Conservation (phyloP, 768 basidiomycete species). For the Agaricus bisporus region DNA sequence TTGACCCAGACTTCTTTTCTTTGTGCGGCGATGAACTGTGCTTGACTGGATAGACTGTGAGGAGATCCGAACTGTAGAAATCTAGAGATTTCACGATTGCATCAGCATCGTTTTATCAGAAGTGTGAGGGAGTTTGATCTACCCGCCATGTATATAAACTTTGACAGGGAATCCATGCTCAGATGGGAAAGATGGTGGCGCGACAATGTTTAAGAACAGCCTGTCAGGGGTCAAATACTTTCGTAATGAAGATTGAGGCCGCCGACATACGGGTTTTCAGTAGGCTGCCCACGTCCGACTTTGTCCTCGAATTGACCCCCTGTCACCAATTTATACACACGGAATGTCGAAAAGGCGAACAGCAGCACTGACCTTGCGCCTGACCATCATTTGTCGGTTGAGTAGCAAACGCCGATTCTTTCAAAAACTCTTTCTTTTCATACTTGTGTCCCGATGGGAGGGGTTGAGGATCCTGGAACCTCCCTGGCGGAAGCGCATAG, state of each 20-base stretch:
- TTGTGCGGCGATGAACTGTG: constrained; percentile 61
- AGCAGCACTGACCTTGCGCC: constrained; percentile 32
- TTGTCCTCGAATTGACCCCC: constrained; percentile 47
- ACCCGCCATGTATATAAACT: constrained; percentile 79
- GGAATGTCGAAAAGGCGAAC: neutral
- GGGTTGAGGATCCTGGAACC: constrained; percentile 58
- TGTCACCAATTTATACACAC: constrained; percentile 16
- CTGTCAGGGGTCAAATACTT: constrained; percentile 24
- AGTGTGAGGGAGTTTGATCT: constrained; percentile 7
- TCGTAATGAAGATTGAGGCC: neutral
- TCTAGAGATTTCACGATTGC: constrained; percentile 25
- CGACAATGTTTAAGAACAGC: constrained; percentile 59
- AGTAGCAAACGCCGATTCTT: constrained; percentile 51
- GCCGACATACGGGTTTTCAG: constrained; percentile 57
- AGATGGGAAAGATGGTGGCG: constrained; percentile 46
- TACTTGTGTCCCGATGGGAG: constrained; percentile 53
- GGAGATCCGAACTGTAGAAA: constrained; percentile 79
- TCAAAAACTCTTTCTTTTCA: constrained; percentile 52
- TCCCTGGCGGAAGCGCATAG: constrained; percentile 58
- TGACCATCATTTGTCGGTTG: constrained; percentile 67
- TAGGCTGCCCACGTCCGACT: constrained; percentile 60
- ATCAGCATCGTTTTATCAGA: neutral
- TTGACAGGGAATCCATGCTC: constrained; percentile 52
- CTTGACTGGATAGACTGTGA: constrained; percentile 51
- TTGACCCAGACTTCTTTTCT: constrained; percentile 71